These are phyloP conservation scores for Ophiostoma sp. DNA, from an alignment of 2,329 filamentous ascomycete genomes.

Conservation along the genomic window DNA sequence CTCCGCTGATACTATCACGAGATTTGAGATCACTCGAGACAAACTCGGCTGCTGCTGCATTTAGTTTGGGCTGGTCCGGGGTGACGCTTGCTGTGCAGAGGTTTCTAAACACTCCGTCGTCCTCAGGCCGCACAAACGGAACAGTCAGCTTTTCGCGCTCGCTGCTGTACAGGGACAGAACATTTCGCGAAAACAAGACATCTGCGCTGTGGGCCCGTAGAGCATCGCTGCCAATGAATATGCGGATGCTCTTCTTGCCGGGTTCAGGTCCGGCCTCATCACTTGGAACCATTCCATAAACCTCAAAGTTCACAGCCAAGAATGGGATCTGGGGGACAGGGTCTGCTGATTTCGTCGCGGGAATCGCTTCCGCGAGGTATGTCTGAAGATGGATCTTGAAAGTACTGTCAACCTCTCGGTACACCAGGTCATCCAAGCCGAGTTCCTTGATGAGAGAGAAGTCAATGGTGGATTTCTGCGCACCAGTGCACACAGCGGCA, in stretches of 20 bases:
- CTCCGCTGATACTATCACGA: constrained; percentile 23
- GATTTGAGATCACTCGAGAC: constrained; percentile 33
- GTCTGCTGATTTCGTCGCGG: constrained; percentile 65
- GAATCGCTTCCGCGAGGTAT: constrained; percentile 84
- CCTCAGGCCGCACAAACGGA: constrained; percentile 86
- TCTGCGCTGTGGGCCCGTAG: constrained; percentile 83
- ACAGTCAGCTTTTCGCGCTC: constrained; percentile 83
- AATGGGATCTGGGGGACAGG: constrained; percentile 74
- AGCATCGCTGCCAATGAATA: constrained; percentile 86
- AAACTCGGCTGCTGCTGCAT: constrained; percentile 46
- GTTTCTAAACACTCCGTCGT: constrained; percentile 73
- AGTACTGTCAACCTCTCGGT: constrained; percentile 58
- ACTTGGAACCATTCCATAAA: constrained; percentile 40
- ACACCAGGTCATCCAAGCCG: constrained; percentile 61
- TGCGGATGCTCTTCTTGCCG: constrained; percentile 61
- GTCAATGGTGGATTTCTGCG: constrained; percentile 79
- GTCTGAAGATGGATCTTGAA: constrained; percentile 71
- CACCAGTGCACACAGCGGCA: constrained; percentile 86
- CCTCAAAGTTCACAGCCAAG: constrained; percentile 72
- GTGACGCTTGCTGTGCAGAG: constrained; percentile 59
- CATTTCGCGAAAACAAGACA: constrained; percentile 85
- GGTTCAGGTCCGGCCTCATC: constrained; percentile 46
- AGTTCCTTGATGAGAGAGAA: constrained; percentile 68
- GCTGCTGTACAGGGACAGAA: constrained; percentile 79
- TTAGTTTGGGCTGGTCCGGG: constrained; percentile 54